These are phyloP conservation scores for Coccomyxa sp. DNA, from an alignment of 139 green algal species.

Conservation along the genomic window DNA sequence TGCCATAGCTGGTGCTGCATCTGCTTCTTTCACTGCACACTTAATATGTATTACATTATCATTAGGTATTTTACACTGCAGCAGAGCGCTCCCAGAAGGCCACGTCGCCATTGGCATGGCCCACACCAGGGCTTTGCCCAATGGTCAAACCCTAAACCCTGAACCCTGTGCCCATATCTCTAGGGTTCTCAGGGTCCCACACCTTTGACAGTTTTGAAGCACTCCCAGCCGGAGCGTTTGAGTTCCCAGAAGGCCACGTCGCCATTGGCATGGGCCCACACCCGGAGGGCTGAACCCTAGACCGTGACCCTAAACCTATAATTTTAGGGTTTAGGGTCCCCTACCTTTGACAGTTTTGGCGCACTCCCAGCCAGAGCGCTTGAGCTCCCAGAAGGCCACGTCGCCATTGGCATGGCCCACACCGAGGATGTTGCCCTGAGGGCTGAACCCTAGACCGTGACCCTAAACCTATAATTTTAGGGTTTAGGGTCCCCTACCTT, in stretches of 20 bases:
- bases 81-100: conserved; percentile 26
- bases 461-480: too few relatives aligned
- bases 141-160: conserved; percentile 3
- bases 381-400: conserved; percentile 21
- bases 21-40: too few relatives aligned
- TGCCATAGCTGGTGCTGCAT: too few relatives aligned
- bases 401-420: conserved; percentile 19
- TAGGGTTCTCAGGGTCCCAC: background rate
- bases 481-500: too few relatives aligned
- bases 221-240: conserved; percentile 14
- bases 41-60: too few relatives aligned
- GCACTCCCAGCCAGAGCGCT: conserved; percentile 11
- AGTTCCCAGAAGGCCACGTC: conserved; percentile 23
- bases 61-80: too few relatives aligned
- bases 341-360: conserved; percentile 20
- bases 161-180: too few relatives aligned
- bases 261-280: conserved; percentile 18
- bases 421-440: conserved; percentile 26
- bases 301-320: too few relatives aligned
- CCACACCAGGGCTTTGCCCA: conserved; percentile 20
- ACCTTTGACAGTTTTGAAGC: conserved; percentile 7
- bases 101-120: conserved; percentile 17
- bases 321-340: too few relatives aligned
- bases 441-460: too few relatives aligned
- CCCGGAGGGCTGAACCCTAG: too few relatives aligned